Conservation (phyloP, 176 grass and related monocot genomes). For the Triticum dicoccoides region DNA sequence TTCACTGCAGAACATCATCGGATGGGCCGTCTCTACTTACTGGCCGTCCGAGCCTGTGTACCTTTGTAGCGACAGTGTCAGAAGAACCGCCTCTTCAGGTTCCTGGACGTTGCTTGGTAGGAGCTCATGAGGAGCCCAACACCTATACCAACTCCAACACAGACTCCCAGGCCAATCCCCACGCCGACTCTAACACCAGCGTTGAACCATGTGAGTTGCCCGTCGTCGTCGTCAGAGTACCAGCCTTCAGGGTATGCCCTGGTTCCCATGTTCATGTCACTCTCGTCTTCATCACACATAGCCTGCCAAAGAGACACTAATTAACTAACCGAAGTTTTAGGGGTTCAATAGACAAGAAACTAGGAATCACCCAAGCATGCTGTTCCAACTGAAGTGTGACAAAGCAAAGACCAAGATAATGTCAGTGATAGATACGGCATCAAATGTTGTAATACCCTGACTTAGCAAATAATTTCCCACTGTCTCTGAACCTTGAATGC, state of each 20-base stretch:
- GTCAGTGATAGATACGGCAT: neutral
- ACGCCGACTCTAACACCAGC: constrained; percentile 87
- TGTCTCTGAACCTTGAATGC: neutral
- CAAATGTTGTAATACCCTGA: neutral
- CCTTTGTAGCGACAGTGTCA: constrained; percentile 10
- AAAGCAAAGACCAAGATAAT: neutral
- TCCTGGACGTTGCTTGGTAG: constrained; percentile 81
- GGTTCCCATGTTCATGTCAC: constrained; percentile 31
- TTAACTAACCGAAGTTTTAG: constrained; percentile 2
- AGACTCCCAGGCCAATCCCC: constrained; percentile 89
- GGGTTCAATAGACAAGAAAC: neutral
- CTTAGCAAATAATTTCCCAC: neutral
- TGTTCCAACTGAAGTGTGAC: neutral
- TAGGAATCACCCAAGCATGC: neutral
- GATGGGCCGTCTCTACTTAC: neutral
- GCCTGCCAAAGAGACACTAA: constrained; percentile 29
- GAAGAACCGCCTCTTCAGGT: constrained; percentile 82
- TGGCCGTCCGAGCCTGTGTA: neutral
- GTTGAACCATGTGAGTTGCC: constrained; percentile 94
- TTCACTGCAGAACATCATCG: neutral
- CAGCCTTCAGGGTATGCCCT: constrained; percentile 72
- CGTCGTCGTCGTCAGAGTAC: constrained; percentile 55
- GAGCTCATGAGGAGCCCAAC: constrained; percentile 91
- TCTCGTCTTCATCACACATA: constrained; percentile 37
- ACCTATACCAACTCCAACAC: constrained; percentile 88